These are phyloP conservation scores for Tinospora cordifolia DNA, from an alignment of 164 flowering plant species.

Conservation along the genomic window DNA sequence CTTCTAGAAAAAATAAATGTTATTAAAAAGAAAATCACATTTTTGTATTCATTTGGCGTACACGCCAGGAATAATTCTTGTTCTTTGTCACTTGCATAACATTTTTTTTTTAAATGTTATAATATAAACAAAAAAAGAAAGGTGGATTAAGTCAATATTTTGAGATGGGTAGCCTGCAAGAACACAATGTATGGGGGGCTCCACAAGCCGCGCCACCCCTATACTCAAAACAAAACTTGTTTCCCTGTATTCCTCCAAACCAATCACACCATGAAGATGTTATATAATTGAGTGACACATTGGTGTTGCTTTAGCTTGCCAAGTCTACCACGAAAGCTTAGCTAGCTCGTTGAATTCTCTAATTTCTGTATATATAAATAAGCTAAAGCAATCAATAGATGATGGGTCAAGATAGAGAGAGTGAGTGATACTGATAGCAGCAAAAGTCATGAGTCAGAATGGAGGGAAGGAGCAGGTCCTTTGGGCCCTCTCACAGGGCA, in stretches of 20 bases:
- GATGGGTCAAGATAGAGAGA: no score
- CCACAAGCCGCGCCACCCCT: not conserved
- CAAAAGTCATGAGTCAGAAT: not conserved
- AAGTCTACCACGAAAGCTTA: not conserved
- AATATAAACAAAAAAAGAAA: no score
- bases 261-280: no score
- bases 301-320: not conserved
- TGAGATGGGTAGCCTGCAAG: no score
- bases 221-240: no score
- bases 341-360: not conserved
- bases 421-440: no score
- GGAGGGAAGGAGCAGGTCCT: not conserved
- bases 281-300: no score
- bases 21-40: not conserved
- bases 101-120: not conserved
- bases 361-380: no score
- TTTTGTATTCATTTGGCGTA: not conserved
- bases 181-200: not conserved
- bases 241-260: not conserved
- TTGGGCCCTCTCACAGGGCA: not conserved
- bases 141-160: not conserved
- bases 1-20: not conserved
- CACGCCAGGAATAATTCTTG: not conserved
- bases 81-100: no score
- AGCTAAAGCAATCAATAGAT: not conserved